Percentiles rank a stretch among this genome's conserved stretches.
Conservation (phyloP, 1,284 basidiomycete species). For the Trametes polyzona region DNA sequence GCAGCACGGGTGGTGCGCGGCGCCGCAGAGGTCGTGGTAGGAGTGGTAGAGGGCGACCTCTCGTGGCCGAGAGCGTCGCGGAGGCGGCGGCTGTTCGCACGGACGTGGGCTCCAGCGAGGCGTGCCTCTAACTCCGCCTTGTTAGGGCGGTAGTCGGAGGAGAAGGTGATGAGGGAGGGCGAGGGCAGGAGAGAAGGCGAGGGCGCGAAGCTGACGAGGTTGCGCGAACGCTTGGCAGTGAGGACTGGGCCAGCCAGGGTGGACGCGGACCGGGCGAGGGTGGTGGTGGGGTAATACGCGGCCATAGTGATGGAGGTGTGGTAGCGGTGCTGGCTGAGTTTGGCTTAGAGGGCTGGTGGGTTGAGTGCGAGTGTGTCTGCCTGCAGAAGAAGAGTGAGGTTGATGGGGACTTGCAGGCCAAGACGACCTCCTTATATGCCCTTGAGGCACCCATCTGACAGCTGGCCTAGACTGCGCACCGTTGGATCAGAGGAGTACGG, state of each 20-base stretch:
- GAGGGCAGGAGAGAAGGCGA: slow-evolving; percentile 9
- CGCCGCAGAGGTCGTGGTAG: neutral
- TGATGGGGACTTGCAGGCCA: slow-evolving; percentile 2
- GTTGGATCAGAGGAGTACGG: too few relatives aligned
- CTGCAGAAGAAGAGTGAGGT: neutral
- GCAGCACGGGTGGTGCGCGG: slow-evolving; percentile 12
- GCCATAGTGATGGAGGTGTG: slow-evolving; percentile 8
- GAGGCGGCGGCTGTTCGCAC: slow-evolving; percentile 22
- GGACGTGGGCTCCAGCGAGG: slow-evolving; percentile 22
- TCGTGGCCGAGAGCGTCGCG: slow-evolving; percentile 6
- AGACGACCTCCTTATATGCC: slow-evolving; percentile 11
- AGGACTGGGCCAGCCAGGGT: slow-evolving; percentile 19
- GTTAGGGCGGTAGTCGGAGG: slow-evolving; percentile 20
- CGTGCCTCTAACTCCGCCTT: slow-evolving; percentile 25
- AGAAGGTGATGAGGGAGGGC: slow-evolving; percentile 4
- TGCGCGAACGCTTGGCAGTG: slow-evolving; percentile 2
- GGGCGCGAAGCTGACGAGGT: slow-evolving; percentile 6
- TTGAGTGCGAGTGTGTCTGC: neutral
- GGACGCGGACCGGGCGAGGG: slow-evolving; percentile 8
- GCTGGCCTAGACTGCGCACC: neutral
- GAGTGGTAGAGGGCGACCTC: neutral
- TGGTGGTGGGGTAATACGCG: slow-evolving; percentile 4
- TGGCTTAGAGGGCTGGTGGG: neutral
- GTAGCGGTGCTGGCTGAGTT: too few relatives aligned
- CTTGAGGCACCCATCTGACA: neutral